A percentile compares a stretch with the other conserved stretches of the same genome.
Conservation (phyloP, 176 grass and related monocot genomes). For the Ampelocalamus luodianensis region DNA sequence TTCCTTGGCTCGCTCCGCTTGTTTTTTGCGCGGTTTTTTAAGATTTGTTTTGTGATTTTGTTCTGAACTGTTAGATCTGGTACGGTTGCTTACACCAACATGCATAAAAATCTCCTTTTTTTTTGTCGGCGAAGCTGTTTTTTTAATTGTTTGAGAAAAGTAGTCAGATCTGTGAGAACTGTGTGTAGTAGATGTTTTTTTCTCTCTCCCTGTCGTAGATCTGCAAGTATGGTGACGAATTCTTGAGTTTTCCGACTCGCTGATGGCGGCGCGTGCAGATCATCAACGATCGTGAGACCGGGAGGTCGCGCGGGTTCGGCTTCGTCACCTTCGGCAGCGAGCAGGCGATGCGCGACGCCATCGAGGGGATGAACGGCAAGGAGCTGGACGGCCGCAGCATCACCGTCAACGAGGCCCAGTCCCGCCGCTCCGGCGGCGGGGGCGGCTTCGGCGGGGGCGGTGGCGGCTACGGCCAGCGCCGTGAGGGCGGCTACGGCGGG, state of each 20-base stretch:
- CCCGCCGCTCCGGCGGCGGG: slow-evolving; percentile 52
- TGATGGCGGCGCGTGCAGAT: slow-evolving; percentile 54
- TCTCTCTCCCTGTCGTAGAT: neutral
- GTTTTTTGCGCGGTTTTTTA: neutral
- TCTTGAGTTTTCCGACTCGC: neutral
- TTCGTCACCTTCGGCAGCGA: slow-evolving; percentile 83
- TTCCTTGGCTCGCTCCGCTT: neutral
- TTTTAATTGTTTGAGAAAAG: neutral
- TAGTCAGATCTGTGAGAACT: neutral
- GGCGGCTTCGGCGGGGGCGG: slow-evolving; percentile 52
- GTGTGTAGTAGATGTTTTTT: neutral
- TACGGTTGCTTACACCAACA: neutral
- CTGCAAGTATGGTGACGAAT: neutral
- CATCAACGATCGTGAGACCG: slow-evolving; percentile 90
- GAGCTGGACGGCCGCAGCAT: slow-evolving; percentile 80
- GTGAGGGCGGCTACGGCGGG: neutral
- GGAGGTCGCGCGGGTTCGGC: slow-evolving; percentile 83
- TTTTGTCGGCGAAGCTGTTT: neutral
- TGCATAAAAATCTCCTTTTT: neutral
- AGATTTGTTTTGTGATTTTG: neutral
- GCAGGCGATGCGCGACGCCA: slow-evolving; percentile 84
- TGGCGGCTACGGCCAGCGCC: neutral
- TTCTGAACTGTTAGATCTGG: neutral
- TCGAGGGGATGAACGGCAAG: slow-evolving; percentile 87
- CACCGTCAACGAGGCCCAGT: slow-evolving; percentile 97